Base-by-base conservation (phyloP, 2,329 filamentous ascomycete species). In the Ophiosphaerella korrae region DNA sequence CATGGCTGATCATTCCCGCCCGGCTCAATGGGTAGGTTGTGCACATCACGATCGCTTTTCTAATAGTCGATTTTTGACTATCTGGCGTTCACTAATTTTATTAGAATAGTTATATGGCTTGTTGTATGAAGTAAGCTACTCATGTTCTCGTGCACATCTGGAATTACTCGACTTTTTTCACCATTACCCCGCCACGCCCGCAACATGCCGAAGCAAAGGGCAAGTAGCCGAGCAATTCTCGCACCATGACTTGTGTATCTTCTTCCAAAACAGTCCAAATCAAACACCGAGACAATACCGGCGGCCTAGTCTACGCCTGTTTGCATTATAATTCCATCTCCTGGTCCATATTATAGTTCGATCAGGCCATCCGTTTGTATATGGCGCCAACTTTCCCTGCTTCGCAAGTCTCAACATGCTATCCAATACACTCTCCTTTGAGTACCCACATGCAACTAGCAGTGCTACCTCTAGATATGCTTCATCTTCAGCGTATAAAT, bases 141-240 rank as follows among this genome's bases (percentile, higher is more conserved):
- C 24, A 38, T 37, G 29, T 36, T 42, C 40, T 39, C 34, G 32
- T 34, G 34, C 18, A n/a, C 18, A 21, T 21, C 18, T 21, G 18
- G 18, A 21, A 21, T 21, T 21, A 21, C 18, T 21, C 18, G 18
- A 21, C 18, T 18, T 18, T 18, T 18, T 18, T 18, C 3, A 18
- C 18, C 5, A 48, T 34, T 57, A 57, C 55, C 55, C 55, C 55
- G 50, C 48, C 46, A 43, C 45, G 38, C 36, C 48, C 42, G 46
- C 48, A 41, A 41, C 47, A 45, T 11, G 26, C 26, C 26, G 26
- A 29, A 29, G 26, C 26, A 29, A 11, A 11, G 26, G 26, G 7
- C 26, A 29, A 29, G 26, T 29, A 29, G 26, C 26, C 26, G 26
- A 29, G 26, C 26, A 7, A 11, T 29, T 6, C 26, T 29, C 18